Conservation (phyloP, 257 asterid genomes). For the Rubia yunnanensis region DNA sequence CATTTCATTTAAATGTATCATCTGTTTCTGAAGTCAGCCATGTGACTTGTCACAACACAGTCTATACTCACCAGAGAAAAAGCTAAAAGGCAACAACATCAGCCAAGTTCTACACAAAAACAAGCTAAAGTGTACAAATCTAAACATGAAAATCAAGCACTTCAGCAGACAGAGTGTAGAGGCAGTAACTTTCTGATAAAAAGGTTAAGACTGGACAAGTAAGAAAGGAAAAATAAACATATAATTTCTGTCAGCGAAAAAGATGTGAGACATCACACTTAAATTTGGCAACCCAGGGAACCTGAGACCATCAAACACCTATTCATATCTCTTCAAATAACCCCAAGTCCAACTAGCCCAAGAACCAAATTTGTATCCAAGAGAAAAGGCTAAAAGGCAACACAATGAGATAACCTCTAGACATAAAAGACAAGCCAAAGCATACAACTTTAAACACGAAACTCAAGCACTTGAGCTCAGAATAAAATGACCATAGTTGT, state of each 20-base stretch:
- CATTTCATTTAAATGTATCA: background rate
- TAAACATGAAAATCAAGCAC: background rate
- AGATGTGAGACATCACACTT: no score
- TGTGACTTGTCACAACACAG: background rate
- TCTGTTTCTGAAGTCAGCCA: background rate
- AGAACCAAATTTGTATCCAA: background rate
- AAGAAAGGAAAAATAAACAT: no score
- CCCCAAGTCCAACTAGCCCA: background rate
- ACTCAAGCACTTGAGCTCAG: background rate
- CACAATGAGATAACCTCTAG: background rate
- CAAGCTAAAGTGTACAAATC: background rate
- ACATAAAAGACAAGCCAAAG: background rate
- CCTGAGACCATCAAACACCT: no score
- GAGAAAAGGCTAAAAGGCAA: background rate
- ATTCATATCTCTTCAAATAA: background rate
- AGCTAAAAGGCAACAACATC: background rate
- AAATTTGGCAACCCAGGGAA: no score
- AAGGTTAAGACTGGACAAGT: background rate
- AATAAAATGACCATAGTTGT: background rate
- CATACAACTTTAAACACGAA: background rate
- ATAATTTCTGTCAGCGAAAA: background rate
- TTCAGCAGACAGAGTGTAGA: background rate
- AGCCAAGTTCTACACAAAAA: background rate
- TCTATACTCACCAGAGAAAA: background rate
- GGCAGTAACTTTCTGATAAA: background rate